Evolutionary conservation across 1,139 yeast species (phyloP).

Genomic region (Ashbya aceris): DNA sequence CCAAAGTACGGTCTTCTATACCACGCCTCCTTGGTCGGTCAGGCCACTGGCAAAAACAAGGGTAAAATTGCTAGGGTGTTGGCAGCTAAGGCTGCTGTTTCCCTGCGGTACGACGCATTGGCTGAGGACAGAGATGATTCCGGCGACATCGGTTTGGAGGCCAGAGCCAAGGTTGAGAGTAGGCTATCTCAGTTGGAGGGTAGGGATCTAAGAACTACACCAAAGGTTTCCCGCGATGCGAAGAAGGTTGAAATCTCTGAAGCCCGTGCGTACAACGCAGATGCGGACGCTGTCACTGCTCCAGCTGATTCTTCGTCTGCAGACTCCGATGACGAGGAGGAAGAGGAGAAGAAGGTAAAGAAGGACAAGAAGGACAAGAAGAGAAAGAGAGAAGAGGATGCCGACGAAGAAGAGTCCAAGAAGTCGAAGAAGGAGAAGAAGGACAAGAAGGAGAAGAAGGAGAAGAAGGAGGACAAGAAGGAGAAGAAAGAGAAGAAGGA

Average conservation of each 20-base stretch:
- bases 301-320: conserved; percentile 41
- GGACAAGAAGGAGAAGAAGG: conserved; percentile 39
- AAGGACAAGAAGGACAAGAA: conserved; percentile 32
- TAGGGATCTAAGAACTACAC: conserved; percentile 77
- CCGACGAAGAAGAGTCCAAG: conserved; percentile 29
- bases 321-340: conserved; percentile 42
- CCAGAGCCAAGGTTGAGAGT: conserved; percentile 87
- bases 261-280: conserved; percentile 85
- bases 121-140: conserved; percentile 95
- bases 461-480: conserved; percentile 39
- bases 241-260: conserved; percentile 79
- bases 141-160: conserved; percentile 87
- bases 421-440: conserved; percentile 37
- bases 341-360: conserved; percentile 30
- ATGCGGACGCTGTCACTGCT: conserved; percentile 62
- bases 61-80: conserved; percentile 98
- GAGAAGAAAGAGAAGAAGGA: conserved; percentile 41
- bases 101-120: conserved; percentile 91
- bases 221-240: conserved; percentile 64
- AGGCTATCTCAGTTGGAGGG: conserved; percentile 95
- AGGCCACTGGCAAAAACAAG: conserved; percentile 94
- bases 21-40: conserved; percentile 96
- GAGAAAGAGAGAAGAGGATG: conserved; percentile 34
- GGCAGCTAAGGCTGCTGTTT: conserved; percentile 97
- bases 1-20: conserved; percentile 96